Percentiles rank a stretch among this genome's conserved stretches.
phyloP scores from a whole-genome alignment of 164 flowering plant species.

The Hamamelis virginiana region DNA sequence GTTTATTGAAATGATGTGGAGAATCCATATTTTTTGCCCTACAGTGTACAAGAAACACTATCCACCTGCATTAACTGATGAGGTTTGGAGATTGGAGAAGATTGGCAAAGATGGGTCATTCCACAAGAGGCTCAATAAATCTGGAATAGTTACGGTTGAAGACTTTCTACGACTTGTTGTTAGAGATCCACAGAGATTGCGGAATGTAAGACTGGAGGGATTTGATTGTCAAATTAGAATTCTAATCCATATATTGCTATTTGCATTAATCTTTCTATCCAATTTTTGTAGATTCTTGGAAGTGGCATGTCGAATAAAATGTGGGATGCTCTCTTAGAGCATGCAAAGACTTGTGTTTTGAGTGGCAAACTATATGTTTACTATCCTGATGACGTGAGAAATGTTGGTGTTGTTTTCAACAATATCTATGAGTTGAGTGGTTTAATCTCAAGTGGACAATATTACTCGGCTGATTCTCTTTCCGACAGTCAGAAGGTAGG shows the following conservation, averaged over 20 bases:
- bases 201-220: slow-evolving; percentile 55
- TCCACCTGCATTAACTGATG: slow-evolving; percentile 85
- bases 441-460: slow-evolving; percentile 69
- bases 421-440: slow-evolving; percentile 84
- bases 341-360: slow-evolving; percentile 91
- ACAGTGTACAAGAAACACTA: slow-evolving; percentile 95
- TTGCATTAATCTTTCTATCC: slow-evolving; percentile 6
- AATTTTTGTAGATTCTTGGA: slow-evolving; percentile 73
- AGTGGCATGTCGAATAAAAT: slow-evolving; percentile 99
- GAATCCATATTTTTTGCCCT: slow-evolving; percentile 5
- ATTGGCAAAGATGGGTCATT: slow-evolving; percentile 96
- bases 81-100: slow-evolving; percentile 96
- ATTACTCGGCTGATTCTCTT: slow-evolving; percentile 65
- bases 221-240: slow-evolving; percentile 3
- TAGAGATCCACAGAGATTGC: slow-evolving; percentile 66
- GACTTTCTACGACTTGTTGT: slow-evolving; percentile 79
- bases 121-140: slow-evolving; percentile 79
- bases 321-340: slow-evolving; percentile 96
- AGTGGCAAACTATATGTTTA: slow-evolving; percentile 80
- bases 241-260: not conserved
- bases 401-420: slow-evolving; percentile 81
- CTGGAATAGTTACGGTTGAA: slow-evolving; percentile 74
- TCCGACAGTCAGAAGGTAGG: slow-evolving; percentile 85
- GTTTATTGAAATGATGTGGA: not conserved
- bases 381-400: slow-evolving; percentile 72